Evolutionary conservation across 1,284 basidiomycete genomes (phyloP), one percentile per base, ranked within the genome.

Genomic region (Rhodotorula sp.): DNA sequence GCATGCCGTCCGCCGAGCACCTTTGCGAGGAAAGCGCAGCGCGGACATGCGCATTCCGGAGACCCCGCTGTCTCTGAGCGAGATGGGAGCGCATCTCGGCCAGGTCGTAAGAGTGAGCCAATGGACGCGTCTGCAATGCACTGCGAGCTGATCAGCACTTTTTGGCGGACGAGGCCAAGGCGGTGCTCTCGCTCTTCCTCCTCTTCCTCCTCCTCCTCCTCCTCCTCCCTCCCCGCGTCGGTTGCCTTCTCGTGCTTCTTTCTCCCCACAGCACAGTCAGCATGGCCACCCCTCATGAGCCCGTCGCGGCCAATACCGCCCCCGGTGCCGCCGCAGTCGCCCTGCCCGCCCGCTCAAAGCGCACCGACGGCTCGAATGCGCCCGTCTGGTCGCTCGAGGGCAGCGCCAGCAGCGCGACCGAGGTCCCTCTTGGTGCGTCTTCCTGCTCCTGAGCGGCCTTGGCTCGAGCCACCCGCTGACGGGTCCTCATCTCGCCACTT

Each of bases 301-400:
- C 69, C 15, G 70, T 71, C 51, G 70, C 70, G 15, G 29, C 53
- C 66, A 71, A 61, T 62, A 71, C 70, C 0, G 66, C 70, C 0
- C n/a, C 50, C 29, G 70, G 72, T 39, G 69, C 70, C 19, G 70
- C 70, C 39, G 66, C 70, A 19, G 70, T 75, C 39, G 65, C 70
- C 1, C 53, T 75, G 2, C 73, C 73, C 19, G 36, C 58, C 25
- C 61, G 70, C 6, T 22, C 17, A 17, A 39, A 46, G 37, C 54
- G 19, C 29, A 36, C 29, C 3, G 50, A 64, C 46, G 67, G 50
- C 50, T 37, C 71, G 8, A 25, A 46, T 25, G 65, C 66, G 17
- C 74, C 74, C 50, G 71, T 75, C 13, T 75, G 74, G 74, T 69
- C 66, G 21, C 69, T 75, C 56, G 55, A 69, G 15, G 51, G 55